Evolutionary conservation across 2,329 filamentous ascomycete species (phyloP).

Genomic region (Trichoderma brevicompactum): DNA sequence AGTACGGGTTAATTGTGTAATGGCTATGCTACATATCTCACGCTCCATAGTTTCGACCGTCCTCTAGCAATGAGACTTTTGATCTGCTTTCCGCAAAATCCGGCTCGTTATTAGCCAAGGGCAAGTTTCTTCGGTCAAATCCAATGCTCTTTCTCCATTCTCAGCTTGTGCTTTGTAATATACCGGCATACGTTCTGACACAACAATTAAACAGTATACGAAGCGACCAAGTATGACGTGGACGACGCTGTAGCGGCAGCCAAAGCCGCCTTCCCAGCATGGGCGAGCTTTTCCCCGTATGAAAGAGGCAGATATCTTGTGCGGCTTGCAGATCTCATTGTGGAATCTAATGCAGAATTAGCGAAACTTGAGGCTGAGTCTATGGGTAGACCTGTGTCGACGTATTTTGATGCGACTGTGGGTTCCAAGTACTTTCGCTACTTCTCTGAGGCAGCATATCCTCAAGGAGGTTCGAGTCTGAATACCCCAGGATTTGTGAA

Average conservation of each 20-base stretch:
- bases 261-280: not conserved
- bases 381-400: not conserved
- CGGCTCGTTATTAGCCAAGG: not conserved
- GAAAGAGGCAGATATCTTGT: slow-evolving; percentile 10
- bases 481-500: not conserved
- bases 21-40: not conserved
- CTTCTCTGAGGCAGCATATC: slow-evolving; percentile 3
- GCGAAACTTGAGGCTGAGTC: slow-evolving; percentile 2
- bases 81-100: slow-evolving; percentile 1
- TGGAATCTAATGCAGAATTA: not conserved
- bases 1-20: not conserved
- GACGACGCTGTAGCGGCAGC: not conserved
- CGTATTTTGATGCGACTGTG: slow-evolving; percentile 1
- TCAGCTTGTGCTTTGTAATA: not conserved
- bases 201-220: not conserved
- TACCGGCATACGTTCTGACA: not conserved
- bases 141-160: not conserved
- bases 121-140: not conserved
- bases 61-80: slow-evolving; percentile 15
- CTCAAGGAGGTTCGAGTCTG: not conserved
- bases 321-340: not conserved
- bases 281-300: not conserved
- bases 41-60: not conserved
- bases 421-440: slow-evolving; percentile 6
- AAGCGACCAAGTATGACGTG: slow-evolving; percentile 7